These are phyloP conservation scores for Hysterangium stoloniferum DNA, from an alignment of 768 basidiomycete genomes.

Conservation along the genomic window DNA sequence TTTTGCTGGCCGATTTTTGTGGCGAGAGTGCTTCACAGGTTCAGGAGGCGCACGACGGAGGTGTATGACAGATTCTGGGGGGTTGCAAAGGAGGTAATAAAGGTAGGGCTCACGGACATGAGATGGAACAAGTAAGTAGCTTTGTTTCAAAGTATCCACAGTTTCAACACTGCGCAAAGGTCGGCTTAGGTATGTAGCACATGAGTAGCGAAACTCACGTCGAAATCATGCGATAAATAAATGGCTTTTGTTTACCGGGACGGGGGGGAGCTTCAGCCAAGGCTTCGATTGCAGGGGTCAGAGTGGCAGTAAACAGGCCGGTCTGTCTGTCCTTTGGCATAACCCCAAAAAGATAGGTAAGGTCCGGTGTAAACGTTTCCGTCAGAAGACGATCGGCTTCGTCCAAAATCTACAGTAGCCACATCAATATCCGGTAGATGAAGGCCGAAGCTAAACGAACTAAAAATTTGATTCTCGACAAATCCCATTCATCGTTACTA, in stretches of 20 bases:
- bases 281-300: slow-evolving; percentile 78
- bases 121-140: slow-evolving; percentile 88
- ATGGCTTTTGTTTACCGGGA: slow-evolving; percentile 79
- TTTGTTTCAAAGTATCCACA: slow-evolving; percentile 78
- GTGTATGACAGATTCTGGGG: slow-evolving; percentile 67
- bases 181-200: slow-evolving; percentile 10
- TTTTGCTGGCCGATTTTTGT: slow-evolving; percentile 19
- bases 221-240: slow-evolving; percentile 72
- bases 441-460: slow-evolving; percentile 35
- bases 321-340: slow-evolving; percentile 89
- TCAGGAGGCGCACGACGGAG: slow-evolving; percentile 60
- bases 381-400: slow-evolving; percentile 94
- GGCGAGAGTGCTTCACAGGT: slow-evolving; percentile 28
- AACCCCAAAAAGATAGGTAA: slow-evolving; percentile 65
- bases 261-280: slow-evolving; percentile 65
- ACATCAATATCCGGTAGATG: neutral
- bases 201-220: slow-evolving; percentile 41
- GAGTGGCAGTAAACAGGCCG: slow-evolving; percentile 92
- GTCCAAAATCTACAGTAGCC: slow-evolving; percentile 68
- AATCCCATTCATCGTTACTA: slow-evolving; percentile 67
- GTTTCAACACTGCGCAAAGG: slow-evolving; percentile 64
- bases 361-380: slow-evolving; percentile 79
- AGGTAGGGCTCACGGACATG: slow-evolving; percentile 92
- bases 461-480: slow-evolving; percentile 78
- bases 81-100: slow-evolving; percentile 82